Percentiles rank a stretch among this genome's conserved stretches.
Conservation (phyloP, 805 yeast species). For the Metschnikowia henanensis region DNA sequence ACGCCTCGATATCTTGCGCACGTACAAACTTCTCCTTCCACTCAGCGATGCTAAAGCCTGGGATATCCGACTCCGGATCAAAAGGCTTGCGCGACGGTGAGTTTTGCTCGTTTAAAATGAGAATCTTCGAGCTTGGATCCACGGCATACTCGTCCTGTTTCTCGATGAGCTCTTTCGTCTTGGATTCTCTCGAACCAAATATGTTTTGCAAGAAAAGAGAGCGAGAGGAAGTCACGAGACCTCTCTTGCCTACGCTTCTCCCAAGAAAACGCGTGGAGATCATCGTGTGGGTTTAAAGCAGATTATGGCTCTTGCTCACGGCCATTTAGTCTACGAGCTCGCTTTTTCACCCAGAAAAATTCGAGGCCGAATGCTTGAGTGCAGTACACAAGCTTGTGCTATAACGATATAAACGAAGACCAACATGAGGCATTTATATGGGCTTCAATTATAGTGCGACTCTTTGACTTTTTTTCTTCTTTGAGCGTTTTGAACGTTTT, state of each 20-base stretch:
- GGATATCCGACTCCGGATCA: conserved; percentile 30
- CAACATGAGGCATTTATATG: no score
- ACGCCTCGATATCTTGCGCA: conserved; percentile 28
- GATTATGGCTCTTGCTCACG: background rate
- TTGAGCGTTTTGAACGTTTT: background rate
- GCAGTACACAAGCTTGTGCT: background rate
- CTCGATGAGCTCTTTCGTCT: conserved; percentile 36
- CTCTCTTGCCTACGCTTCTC: conserved; percentile 2
- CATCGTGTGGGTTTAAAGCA: background rate
- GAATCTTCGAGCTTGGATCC: conserved; percentile 33
- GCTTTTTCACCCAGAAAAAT: conserved; percentile 5
- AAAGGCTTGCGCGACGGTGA: conserved; percentile 31
- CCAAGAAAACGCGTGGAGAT: conserved; percentile 7
- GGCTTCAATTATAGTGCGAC: no score
- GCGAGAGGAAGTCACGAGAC: conserved; percentile 15
- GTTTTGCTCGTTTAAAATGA: conserved; percentile 35
- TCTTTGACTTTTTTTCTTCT: background rate
- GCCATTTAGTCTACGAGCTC: background rate
- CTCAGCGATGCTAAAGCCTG: conserved; percentile 33
- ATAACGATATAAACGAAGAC: no score
- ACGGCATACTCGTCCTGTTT: conserved; percentile 40
- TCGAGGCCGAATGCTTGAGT: background rate
- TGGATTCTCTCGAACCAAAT: conserved; percentile 32
- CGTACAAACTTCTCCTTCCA: conserved; percentile 34
- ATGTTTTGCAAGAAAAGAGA: conserved; percentile 31